Evolutionary conservation across 345 rosid genomes (phyloP).

Genomic region (Lepidium sativum): DNA sequence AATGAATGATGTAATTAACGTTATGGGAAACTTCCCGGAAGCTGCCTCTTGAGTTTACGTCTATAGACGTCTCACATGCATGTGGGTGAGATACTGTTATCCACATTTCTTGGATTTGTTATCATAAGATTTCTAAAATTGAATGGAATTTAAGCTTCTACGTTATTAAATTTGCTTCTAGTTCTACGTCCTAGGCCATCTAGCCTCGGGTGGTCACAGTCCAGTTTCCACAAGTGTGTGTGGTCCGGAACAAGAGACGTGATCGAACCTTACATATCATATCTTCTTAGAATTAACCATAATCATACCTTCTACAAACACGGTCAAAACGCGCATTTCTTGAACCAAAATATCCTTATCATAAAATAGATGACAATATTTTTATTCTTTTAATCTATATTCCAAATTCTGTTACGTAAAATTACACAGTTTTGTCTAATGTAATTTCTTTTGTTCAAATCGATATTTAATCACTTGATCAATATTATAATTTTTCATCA

Average conservation of each 20-base stretch:
- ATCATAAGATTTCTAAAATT: not conserved
- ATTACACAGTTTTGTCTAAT: too few species aligned
- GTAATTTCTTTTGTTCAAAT: too few species aligned
- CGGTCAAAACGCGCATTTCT: not conserved
- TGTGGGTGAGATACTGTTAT: slow-evolving; percentile 15
- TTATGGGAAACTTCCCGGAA: slow-evolving; percentile 25
- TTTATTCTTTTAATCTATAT: too few species aligned
- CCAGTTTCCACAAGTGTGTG: not conserved
- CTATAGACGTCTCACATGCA: slow-evolving; percentile 17
- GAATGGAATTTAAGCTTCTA: not conserved
- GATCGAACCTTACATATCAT: not conserved
- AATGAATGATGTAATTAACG: not conserved
- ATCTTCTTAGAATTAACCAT: slow-evolving; percentile 1
- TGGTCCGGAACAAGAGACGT: slow-evolving; percentile 1
- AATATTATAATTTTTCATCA: too few species aligned
- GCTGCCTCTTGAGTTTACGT: slow-evolving; percentile 18
- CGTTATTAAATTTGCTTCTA: not conserved
- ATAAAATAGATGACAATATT: not conserved
- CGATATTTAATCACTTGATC: too few species aligned
- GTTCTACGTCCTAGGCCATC: not conserved
- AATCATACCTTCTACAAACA: not conserved
- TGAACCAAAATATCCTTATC: not conserved
- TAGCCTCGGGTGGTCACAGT: not conserved
- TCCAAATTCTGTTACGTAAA: too few species aligned
- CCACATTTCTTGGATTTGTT: not conserved